Conservation (phyloP, 2,329 filamentous ascomycete species). For the Mycosphaerella arachidis region DNA sequence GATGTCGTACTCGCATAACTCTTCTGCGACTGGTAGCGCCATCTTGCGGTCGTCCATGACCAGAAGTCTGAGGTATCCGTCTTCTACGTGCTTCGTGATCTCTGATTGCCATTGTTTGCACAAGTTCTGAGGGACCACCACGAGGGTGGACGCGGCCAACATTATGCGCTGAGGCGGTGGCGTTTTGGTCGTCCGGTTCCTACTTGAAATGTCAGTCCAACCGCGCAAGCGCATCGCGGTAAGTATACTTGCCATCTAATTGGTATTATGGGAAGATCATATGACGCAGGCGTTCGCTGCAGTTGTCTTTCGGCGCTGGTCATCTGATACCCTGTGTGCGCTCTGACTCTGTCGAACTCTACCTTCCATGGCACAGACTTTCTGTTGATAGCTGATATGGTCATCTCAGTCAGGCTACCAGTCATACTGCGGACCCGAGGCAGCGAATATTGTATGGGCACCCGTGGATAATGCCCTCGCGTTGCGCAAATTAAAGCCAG, state of each 20-base stretch:
- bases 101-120: constrained; percentile 80
- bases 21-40: constrained; percentile 52
- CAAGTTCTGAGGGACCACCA: constrained; percentile 79
- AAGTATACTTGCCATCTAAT: constrained; percentile 31
- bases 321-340: constrained; percentile 49
- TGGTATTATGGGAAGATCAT: constrained; percentile 40
- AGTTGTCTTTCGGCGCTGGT: constrained; percentile 53
- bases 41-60: constrained; percentile 53
- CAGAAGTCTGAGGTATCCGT: constrained; percentile 55
- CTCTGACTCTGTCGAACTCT: constrained; percentile 53
- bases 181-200: constrained; percentile 38
- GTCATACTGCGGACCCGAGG: constrained; percentile 45
- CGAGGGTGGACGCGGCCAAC: constrained; percentile 65
- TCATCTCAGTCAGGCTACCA: constrained; percentile 69
- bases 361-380: constrained; percentile 66
- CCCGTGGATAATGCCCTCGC: constrained; percentile 60
- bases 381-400: constrained; percentile 63
- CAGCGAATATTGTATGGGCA: constrained; percentile 57
- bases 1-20: constrained; percentile 66
- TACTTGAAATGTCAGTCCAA: background rate
- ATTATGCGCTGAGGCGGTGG: constrained; percentile 50
- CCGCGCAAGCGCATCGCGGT: too few species aligned
- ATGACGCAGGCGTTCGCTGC: constrained; percentile 26
- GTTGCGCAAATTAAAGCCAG: constrained; percentile 69
- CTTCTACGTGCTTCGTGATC: constrained; percentile 68